phyloP scores from a whole-genome alignment of 805 yeast genomes.

The Starmerella cellae region DNA sequence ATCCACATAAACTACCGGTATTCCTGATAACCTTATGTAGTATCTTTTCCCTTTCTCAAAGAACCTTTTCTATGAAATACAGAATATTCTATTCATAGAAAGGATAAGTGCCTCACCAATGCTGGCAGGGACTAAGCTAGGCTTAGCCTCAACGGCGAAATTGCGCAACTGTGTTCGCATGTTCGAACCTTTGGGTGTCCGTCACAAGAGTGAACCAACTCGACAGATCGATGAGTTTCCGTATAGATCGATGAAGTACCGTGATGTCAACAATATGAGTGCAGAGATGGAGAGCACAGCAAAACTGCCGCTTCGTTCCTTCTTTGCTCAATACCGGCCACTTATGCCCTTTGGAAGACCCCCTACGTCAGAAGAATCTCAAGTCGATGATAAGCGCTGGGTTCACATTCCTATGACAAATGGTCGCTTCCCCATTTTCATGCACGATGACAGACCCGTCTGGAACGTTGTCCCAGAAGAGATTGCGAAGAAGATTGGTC shows the following conservation, averaged over 20 bases:
- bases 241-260: conserved; percentile 15
- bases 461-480: conserved; percentile 27
- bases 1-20: no score
- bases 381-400: conserved; percentile 21
- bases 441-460: conserved; percentile 5
- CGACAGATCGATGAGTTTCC: conserved; percentile 17
- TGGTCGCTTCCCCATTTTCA: conserved; percentile 7
- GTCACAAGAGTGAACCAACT: conserved; percentile 10
- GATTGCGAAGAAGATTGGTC: conserved; percentile 29
- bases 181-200: not conserved
- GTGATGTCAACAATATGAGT: conserved; percentile 19
- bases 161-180: not conserved
- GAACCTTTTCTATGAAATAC: not conserved
- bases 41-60: no score
- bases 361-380: conserved; percentile 1
- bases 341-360: conserved; percentile 29
- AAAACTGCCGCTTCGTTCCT: conserved; percentile 28
- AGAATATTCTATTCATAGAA: no score
- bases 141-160: not conserved
- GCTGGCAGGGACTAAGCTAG: not conserved
- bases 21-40: no score
- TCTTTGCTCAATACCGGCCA: conserved; percentile 38
- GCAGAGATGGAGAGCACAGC: conserved; percentile 19
- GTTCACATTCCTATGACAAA: conserved; percentile 15
- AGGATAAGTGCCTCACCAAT: not conserved